Conservation (phyloP, 2,329 filamentous ascomycete genomes). For the Apiospora sp. region DNA sequence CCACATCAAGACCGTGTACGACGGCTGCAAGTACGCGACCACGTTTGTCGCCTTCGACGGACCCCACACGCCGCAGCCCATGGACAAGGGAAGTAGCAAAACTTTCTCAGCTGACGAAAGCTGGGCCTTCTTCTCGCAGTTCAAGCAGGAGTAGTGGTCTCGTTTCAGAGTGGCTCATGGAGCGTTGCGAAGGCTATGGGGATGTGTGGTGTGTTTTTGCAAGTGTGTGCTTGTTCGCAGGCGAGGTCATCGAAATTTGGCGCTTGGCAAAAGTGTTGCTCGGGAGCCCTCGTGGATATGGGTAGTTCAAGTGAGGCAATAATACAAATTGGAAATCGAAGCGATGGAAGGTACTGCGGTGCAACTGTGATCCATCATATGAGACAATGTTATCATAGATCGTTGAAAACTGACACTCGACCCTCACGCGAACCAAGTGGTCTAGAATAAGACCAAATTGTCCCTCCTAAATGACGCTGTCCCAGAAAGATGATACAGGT, state of each 20-base stretch:
- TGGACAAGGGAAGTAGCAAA: constrained; percentile 29
- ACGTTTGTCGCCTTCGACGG: constrained; percentile 6
- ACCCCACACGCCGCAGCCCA: constrained; percentile 32
- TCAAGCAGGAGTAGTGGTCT: constrained; percentile 26
- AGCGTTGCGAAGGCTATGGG: background rate
- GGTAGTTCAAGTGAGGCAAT: background rate
- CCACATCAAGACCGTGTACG: constrained; percentile 2
- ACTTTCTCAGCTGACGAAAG: constrained; percentile 37
- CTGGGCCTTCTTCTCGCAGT: constrained; percentile 44
- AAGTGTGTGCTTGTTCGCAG: background rate
- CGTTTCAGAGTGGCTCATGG: background rate
- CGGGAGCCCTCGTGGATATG: background rate
- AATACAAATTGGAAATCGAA: background rate
- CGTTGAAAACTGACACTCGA: background rate
- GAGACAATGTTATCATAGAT: too few relatives aligned
- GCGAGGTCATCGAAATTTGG: background rate
- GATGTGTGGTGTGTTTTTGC: background rate
- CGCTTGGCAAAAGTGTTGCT: background rate
- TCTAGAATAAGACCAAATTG: too few relatives aligned
- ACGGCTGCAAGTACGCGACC: background rate
- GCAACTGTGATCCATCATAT: background rate
- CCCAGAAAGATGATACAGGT: too few relatives aligned
- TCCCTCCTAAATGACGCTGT: background rate
- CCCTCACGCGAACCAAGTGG: too few relatives aligned
- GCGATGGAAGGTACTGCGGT: too few relatives aligned